Evolutionary conservation across 2,329 filamentous ascomycete species (phyloP).

Genomic region (Juglanconis oblonga): DNA sequence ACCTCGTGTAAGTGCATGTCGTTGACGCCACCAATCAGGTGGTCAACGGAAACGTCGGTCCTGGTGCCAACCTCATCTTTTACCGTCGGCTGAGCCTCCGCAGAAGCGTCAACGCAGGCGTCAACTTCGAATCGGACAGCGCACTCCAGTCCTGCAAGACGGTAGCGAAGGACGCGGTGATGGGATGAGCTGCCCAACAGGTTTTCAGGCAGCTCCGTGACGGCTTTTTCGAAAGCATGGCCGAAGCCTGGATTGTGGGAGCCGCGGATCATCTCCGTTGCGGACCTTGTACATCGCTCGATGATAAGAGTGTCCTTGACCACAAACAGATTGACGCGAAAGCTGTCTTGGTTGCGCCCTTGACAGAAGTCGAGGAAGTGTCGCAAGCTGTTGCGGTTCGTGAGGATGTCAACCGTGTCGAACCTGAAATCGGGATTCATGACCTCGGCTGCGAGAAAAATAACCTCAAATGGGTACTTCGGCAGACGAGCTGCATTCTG

Average conservation of each 20-base stretch:
- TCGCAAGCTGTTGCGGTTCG: constrained; percentile 25
- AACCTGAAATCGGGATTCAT: constrained; percentile 25
- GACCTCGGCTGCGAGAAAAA: constrained; percentile 24
- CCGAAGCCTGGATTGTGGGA: not conserved
- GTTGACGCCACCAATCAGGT: no score
- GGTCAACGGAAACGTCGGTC: no score
- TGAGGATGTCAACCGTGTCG: constrained; percentile 26
- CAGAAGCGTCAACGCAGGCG: not conserved
- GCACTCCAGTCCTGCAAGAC: constrained; percentile 2
- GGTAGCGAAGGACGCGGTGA: constrained; percentile 6
- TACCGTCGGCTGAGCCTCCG: not conserved
- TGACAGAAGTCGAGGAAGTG: constrained; percentile 25
- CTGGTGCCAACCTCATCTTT: no score
- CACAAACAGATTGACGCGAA: constrained; percentile 1
- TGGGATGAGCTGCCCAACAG: not conserved
- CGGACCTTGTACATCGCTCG: not conserved
- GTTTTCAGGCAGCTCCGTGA: not conserved
- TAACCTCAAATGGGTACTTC: constrained; percentile 24
- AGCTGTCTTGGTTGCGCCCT: not conserved
- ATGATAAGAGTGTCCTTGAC: constrained; percentile 7
- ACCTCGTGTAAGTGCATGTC: no score
- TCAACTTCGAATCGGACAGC: constrained; percentile 7
- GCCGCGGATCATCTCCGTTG: not conserved
- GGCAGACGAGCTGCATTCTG: not conserved
- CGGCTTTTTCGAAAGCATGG: constrained; percentile 1